Evolutionary conservation across 495 filamentous ascomycete species (phyloP).

Genomic region (Penicillium robsamsonii): DNA sequence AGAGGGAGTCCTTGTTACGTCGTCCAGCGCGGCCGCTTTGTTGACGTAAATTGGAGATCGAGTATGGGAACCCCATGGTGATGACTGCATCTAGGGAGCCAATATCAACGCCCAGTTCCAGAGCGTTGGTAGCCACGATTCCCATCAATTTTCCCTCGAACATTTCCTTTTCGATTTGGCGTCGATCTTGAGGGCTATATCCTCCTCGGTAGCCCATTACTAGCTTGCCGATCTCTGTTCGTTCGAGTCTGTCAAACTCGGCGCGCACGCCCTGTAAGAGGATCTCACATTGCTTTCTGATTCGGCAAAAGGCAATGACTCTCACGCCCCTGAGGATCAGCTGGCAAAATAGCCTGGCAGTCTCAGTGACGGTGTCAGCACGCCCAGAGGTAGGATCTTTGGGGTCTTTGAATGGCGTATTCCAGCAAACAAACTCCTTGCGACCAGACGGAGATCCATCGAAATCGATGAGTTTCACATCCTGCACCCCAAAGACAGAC

Average conservation of each 20-base stretch:
- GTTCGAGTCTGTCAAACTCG: conserved; percentile 69
- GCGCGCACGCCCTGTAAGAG: conserved; percentile 75
- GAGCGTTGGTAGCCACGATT: conserved; percentile 88
- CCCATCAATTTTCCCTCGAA: conserved; percentile 92
- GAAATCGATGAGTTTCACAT: conserved; percentile 76
- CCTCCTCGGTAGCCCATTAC: conserved; percentile 97
- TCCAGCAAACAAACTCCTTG: conserved; percentile 98
- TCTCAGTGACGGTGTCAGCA: conserved; percentile 77
- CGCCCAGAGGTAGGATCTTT: conserved; percentile 82
- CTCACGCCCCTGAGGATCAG: conserved; percentile 84
- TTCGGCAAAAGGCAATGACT: conserved; percentile 90
- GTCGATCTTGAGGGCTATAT: conserved; percentile 91
- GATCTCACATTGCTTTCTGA: conserved; percentile 84
- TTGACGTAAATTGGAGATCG: conserved; percentile 89
- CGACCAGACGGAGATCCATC: conserved; percentile 91
- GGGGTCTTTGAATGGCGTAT: conserved; percentile 92
- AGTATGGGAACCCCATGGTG: conserved; percentile 91
- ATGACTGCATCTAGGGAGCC: conserved; percentile 92
- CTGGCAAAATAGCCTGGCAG: conserved; percentile 85
- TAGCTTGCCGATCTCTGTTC: conserved; percentile 68
- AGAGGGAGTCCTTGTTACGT: conserved; percentile 90
- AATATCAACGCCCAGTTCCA: conserved; percentile 95
- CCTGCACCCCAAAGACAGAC: conserved; percentile 85
- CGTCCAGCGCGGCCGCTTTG: conserved; percentile 93
- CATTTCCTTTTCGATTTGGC: conserved; percentile 92